Percentiles rank a stretch among this genome's conserved stretches.
These are phyloP conservation scores for Citrus cavaleriei DNA, from an alignment of 345 rosid genomes.

Conservation along the genomic window DNA sequence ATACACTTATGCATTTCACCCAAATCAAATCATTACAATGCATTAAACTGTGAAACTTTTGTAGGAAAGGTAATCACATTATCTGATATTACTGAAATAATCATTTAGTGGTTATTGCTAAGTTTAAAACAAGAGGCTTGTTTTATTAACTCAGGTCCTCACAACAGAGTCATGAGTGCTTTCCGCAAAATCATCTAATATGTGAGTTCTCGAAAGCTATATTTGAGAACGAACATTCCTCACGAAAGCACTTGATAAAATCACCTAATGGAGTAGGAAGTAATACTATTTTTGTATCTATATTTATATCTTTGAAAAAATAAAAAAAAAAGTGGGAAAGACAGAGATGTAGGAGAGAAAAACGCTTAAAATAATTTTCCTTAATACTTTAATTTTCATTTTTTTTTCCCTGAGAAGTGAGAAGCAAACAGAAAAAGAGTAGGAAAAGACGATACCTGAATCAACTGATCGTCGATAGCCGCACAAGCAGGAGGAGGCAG, in stretches of 20 bases:
- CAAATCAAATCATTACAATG: not conserved
- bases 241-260: not conserved
- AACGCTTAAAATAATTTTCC: not conserved
- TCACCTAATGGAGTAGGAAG: too few species aligned
- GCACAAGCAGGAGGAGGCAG: slow-evolving; percentile 58
- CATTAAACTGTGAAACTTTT: not conserved
- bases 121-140: not conserved
- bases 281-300: too few species aligned
- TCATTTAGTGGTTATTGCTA: not conserved
- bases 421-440: not conserved
- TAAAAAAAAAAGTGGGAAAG: too few species aligned
- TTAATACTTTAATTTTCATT: not conserved
- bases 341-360: not conserved
- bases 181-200: not conserved
- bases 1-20: not conserved
- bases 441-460: slow-evolving; percentile 40
- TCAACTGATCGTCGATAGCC: slow-evolving; percentile 37
- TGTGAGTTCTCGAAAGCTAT: too few species aligned
- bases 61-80: not conserved
- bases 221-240: not conserved
- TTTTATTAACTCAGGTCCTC: not conserved
- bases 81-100: not conserved
- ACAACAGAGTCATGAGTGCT: not conserved
- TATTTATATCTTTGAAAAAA: too few species aligned
- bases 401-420: slow-evolving; percentile 1